Conservation (phyloP, 169 alveolate genomes). For the Plasmodium gallinaceum region DNA sequence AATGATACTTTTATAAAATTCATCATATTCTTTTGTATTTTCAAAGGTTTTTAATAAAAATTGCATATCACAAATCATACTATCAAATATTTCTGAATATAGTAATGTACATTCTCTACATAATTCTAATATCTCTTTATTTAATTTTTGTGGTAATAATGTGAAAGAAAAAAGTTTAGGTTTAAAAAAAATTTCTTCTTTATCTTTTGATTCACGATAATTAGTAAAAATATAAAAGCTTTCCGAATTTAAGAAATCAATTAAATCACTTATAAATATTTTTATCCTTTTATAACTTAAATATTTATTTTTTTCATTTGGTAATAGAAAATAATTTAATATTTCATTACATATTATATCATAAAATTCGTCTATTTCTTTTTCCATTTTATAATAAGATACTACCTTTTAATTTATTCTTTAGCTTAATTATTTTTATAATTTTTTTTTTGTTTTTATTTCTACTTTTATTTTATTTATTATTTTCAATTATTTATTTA, state of each 20-base stretch:
- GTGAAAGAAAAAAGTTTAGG: slow-evolving; percentile 56
- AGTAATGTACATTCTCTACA: slow-evolving; percentile 48
- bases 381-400: slow-evolving; percentile 25
- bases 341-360: slow-evolving; percentile 29
- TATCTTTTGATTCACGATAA: background rate
- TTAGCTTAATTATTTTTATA: too few species aligned
- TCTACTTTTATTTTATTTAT: too few species aligned
- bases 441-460: too few species aligned
- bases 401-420: too few species aligned
- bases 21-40: slow-evolving; percentile 26
- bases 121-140: slow-evolving; percentile 8
- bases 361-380: slow-evolving; percentile 44
- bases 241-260: slow-evolving; percentile 17
- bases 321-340: slow-evolving; percentile 18
- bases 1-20: slow-evolving; percentile 24
- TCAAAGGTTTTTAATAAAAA: slow-evolving; percentile 27
- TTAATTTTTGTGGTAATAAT: slow-evolving; percentile 36
- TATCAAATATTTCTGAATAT: slow-evolving; percentile 52
- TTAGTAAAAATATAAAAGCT: slow-evolving; percentile 36
- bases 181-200: background rate
- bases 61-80: slow-evolving; percentile 60
- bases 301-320: slow-evolving; percentile 50
- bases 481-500: too few species aligned
- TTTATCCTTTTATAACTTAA: slow-evolving; percentile 44
- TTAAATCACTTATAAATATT: slow-evolving; percentile 22